Conservation (phyloP, 2,329 filamentous ascomycete genomes). For the Harringtonia lauricola region DNA sequence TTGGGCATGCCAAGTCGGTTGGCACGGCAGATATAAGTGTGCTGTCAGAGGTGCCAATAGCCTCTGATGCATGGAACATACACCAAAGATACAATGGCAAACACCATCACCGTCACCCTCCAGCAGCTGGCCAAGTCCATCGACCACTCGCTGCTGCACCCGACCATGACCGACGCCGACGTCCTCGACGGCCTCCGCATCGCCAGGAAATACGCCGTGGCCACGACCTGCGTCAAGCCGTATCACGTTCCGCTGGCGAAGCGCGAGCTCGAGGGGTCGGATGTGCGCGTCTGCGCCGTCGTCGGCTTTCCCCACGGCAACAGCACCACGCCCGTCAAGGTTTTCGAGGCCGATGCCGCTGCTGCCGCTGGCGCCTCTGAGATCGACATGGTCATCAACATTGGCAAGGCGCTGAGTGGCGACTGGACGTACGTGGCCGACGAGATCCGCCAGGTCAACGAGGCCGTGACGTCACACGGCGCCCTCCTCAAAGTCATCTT, state of each 20-base stretch:
- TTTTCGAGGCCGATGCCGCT: constrained; percentile 38
- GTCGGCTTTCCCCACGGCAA: constrained; percentile 52
- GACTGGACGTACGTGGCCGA: constrained; percentile 45
- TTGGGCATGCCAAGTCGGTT: too few relatives aligned
- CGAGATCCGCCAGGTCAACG: constrained; percentile 40
- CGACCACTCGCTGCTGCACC: constrained; percentile 51
- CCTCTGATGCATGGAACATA: too few relatives aligned
- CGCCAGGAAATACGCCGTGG: constrained; percentile 34
- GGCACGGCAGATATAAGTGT: too few relatives aligned
- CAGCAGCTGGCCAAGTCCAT: constrained; percentile 41
- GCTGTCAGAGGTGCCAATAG: too few relatives aligned
- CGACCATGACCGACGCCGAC: constrained; percentile 47
- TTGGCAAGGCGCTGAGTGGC: constrained; percentile 43
- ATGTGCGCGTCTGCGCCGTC: constrained; percentile 43
- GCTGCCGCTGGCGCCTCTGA: constrained; percentile 36
- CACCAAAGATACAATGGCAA: too few relatives aligned
- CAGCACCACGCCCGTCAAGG: constrained; percentile 41
- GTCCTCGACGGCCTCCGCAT: constrained; percentile 37
- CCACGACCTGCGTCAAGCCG: constrained; percentile 47
- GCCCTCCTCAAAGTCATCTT: constrained; percentile 50
- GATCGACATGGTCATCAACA: constrained; percentile 51
- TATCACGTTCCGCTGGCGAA: constrained; percentile 39
- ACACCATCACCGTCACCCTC: constrained; percentile 29
- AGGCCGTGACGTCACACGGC: constrained; percentile 28
- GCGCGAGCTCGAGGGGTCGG: constrained; percentile 31